These are phyloP conservation scores for Nakazawaea ishiwadae DNA, from an alignment of 805 yeast genomes.

Conservation along the genomic window DNA sequence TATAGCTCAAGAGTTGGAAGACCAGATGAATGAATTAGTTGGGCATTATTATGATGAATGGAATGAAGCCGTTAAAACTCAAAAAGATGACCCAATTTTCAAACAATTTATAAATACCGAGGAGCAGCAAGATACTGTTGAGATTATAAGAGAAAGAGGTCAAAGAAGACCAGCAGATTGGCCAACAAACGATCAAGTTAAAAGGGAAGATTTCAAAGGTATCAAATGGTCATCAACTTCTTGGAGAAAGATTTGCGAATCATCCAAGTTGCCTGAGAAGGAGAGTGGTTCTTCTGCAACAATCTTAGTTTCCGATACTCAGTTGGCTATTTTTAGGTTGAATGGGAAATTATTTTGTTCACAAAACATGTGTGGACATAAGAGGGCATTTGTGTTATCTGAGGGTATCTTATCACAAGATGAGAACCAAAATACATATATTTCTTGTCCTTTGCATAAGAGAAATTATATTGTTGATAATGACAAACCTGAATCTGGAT, in stretches of 20 bases:
- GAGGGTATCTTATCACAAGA: conserved; percentile 31
- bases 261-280: conserved; percentile 22
- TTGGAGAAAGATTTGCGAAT: conserved; percentile 25
- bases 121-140: conserved; percentile 25
- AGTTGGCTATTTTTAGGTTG: conserved; percentile 30
- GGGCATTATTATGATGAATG: conserved; percentile 32
- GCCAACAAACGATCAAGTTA: conserved; percentile 22
- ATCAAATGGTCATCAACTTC: conserved; percentile 27
- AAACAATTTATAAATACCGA: conserved; percentile 29
- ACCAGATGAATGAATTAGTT: conserved; percentile 28
- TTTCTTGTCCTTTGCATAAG: conserved; percentile 34
- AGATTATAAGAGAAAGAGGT: conserved; percentile 30
- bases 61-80: conserved; percentile 22
- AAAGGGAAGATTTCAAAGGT: conserved; percentile 23
- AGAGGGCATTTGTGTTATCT: conserved; percentile 31
- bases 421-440: conserved; percentile 24
- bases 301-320: conserved; percentile 29
- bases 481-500: conserved; percentile 21
- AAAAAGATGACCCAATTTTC: conserved; percentile 22
- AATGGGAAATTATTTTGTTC: conserved; percentile 29
- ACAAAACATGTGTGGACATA: conserved; percentile 37
- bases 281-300: conserved; percentile 29
- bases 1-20: conserved; percentile 27
- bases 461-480: conserved; percentile 26
- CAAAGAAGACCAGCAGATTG: conserved; percentile 33